Base-by-base conservation (phyloP, 208 protist species). In the Wallacemonas collosoma region DNA sequence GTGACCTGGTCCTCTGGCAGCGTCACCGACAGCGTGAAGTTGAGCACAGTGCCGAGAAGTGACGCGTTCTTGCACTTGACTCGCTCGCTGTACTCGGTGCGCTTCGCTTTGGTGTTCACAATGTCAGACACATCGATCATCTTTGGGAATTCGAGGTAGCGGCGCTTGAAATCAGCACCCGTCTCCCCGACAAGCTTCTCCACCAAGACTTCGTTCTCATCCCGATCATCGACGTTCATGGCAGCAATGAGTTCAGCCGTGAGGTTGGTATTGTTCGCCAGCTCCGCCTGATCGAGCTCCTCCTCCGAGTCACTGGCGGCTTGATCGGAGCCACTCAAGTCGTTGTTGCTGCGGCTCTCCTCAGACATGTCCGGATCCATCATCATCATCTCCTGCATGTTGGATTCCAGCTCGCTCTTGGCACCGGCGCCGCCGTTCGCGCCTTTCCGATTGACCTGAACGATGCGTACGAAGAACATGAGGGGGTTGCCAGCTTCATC, bases 81-180 rank as follows among this genome's bases (percentile, higher is more conserved):
- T 41, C 76, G 77, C 60, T 86, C 81, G 58, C 71, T 78, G 75
- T 63, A 86, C 39, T 50, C 26, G 40, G 56, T 17, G 35, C 61
- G 48, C 75, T 81, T 80, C 48, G 61, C 69, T 53, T 72, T 74
- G 14, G 77, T 82, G 77, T 86, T 86, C 55, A 77, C 77, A 11
- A 81, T 71, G 26, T 68, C 72, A 26, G 73, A 61, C 14, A 86
- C 48, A 69, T 86, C 81, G 60, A 86, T 82, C 26, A 64, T 45
- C 61, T 79, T 77, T 48, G 81, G 81, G 74, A 83, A 86, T 54
- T 69, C 69, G 47, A 86, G 68, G 57, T 81, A 82, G 55, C 81
- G 77, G 48, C 41, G 61, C 71, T 78, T 75, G 72, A 71, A 76
- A 41, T 80, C 73, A 38, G 51, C 26, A 48, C 58, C 70, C 44